Percentiles rank a stretch among this genome's conserved stretches.
Evolutionary conservation across 2,329 filamentous ascomycete genomes (phyloP).

Genomic region (Botryotinia narcissicola): DNA sequence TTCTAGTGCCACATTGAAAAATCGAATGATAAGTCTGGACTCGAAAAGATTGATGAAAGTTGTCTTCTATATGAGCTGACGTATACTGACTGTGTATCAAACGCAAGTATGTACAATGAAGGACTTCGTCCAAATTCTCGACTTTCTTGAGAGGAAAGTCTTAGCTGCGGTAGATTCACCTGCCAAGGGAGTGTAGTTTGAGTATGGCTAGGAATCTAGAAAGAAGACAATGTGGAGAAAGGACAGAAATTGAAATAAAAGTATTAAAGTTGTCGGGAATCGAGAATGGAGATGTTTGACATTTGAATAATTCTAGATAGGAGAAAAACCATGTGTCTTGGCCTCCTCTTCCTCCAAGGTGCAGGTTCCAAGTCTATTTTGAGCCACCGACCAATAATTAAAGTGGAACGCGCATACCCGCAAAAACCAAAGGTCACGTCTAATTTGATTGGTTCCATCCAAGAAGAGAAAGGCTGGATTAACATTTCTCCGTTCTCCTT

Average conservation of each 20-base stretch:
- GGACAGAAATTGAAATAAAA: not conserved
- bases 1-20: not conserved
- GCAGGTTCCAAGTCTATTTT: constrained; percentile 1
- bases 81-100: not conserved
- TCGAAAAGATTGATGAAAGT: not conserved
- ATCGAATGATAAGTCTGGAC: not conserved
- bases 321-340: not conserved
- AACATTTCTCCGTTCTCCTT: constrained; percentile 1
- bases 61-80: constrained; percentile 13
- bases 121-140: not conserved
- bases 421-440: not conserved
- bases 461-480: not conserved
- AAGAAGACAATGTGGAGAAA: not conserved
- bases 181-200: not conserved
- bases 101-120: not conserved
- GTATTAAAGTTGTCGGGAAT: not conserved
- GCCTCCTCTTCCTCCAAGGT: not conserved
- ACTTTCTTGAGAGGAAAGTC: not conserved
- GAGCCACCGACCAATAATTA: not conserved
- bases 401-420: not conserved
- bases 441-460: not conserved
- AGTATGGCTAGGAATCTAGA: not conserved
- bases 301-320: not conserved
- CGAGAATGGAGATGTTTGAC: not conserved
- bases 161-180: not conserved